Conservation (phyloP, 805 yeast species). For the Wickerhamiella hasegawae region DNA sequence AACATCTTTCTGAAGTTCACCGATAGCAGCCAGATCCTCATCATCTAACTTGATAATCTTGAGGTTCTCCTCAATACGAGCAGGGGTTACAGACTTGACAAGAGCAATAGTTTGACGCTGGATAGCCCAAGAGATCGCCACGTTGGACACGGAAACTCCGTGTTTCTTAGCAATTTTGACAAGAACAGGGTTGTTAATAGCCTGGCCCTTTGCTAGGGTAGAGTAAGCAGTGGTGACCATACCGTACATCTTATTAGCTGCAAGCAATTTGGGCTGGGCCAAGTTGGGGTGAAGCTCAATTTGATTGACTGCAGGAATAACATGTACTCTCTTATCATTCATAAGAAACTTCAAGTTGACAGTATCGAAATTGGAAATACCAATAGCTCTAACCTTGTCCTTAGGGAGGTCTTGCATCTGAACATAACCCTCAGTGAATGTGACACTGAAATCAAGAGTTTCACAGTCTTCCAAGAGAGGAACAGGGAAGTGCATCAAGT, state of each 20-base stretch:
- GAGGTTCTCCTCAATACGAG: slow-evolving; percentile 42
- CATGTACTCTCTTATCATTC: no score
- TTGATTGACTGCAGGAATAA: no score
- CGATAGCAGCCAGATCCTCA: no score
- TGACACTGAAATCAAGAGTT: slow-evolving; percentile 22
- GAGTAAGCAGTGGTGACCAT: slow-evolving; percentile 75
- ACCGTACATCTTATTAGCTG: no score
- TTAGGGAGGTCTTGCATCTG: slow-evolving; percentile 37
- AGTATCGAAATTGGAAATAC: slow-evolving; percentile 52
- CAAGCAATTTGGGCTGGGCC: no score
- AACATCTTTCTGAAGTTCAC: no score
- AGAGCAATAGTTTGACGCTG: slow-evolving; percentile 43
- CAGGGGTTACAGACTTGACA: slow-evolving; percentile 54
- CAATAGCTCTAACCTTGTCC: slow-evolving; percentile 41
- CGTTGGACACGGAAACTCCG: no score
- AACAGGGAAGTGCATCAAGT: slow-evolving; percentile 45
- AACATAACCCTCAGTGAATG: slow-evolving; percentile 40
- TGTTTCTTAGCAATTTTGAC: slow-evolving; percentile 42
- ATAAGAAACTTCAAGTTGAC: slow-evolving; percentile 36
- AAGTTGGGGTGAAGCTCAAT: no score
- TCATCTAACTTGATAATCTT: slow-evolving; percentile 22
- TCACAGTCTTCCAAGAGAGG: slow-evolving; percentile 24
- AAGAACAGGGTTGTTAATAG: slow-evolving; percentile 35
- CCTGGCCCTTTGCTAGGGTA: slow-evolving; percentile 43
- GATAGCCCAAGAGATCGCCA: slow-evolving; percentile 44